Percentiles rank a stretch among this genome's conserved stretches.
Evolutionary conservation across 192 early-diverging fungal genomes (phyloP).

Genomic region (Dimargaris cristalligena): DNA sequence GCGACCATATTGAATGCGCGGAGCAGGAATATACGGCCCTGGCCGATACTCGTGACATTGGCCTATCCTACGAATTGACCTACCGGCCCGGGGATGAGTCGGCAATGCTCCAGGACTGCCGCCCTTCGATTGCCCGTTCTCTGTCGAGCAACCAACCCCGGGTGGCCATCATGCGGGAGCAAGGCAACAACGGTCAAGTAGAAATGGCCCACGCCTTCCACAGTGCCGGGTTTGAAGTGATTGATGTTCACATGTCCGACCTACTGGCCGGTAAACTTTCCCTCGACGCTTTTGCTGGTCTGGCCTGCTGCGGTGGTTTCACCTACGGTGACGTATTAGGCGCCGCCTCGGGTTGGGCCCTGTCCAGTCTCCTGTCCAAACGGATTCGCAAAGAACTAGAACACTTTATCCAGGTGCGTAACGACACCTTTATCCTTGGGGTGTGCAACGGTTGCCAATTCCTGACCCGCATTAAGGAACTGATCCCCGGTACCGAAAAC

Average conservation of each 20-base stretch:
- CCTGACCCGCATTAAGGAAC: slow-evolving; percentile 63
- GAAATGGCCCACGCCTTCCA: slow-evolving; percentile 95
- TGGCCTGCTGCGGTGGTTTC: slow-evolving; percentile 95
- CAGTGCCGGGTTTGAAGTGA: slow-evolving; percentile 77
- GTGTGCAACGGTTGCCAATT: slow-evolving; percentile 99
- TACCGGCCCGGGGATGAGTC: slow-evolving; percentile 46
- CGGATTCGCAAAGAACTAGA: slow-evolving; percentile 53
- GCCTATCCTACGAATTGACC: slow-evolving; percentile 59
- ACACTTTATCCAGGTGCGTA: slow-evolving; percentile 59
- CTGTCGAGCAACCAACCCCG: slow-evolving; percentile 30
- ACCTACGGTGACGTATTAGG: slow-evolving; percentile 98
- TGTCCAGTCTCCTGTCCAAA: slow-evolving; percentile 62
- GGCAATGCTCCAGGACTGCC: slow-evolving; percentile 17
- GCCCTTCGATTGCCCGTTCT: slow-evolving; percentile 16
- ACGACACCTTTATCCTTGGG: slow-evolving; percentile 88
- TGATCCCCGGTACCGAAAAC: slow-evolving; percentile 69
- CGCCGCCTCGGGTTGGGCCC: slow-evolving; percentile 97
- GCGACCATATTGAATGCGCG: slow-evolving; percentile 82
- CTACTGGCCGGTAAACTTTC: slow-evolving; percentile 45
- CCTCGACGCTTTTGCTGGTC: slow-evolving; percentile 59
- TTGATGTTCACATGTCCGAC: slow-evolving; percentile 99
- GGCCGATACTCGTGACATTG: slow-evolving; percentile 53
- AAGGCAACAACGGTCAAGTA: slow-evolving; percentile 89
- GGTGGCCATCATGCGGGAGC: slow-evolving; percentile 92
- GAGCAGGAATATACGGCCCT: slow-evolving; percentile 64